Evolutionary conservation across 345 rosid genomes (phyloP).

Genomic region (Gossypium bickii): DNA sequence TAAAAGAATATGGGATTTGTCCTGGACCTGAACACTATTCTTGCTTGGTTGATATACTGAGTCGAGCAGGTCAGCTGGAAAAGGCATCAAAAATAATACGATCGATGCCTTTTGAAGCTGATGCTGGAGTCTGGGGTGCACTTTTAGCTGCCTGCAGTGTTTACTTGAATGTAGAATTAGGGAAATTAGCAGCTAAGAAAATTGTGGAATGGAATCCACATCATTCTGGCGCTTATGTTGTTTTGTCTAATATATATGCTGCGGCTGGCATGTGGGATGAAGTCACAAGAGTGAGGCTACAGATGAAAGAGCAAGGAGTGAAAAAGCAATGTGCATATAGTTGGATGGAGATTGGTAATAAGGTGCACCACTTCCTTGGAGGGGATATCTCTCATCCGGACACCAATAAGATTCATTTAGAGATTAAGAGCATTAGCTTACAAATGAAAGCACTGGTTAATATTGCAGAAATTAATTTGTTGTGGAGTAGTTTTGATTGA

Average conservation of each 20-base stretch:
- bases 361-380: constrained; percentile 27
- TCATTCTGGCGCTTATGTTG: constrained; percentile 24
- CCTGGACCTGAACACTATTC: constrained; percentile 27
- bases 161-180: constrained; percentile 28
- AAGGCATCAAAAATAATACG: constrained; percentile 24
- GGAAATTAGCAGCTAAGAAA: constrained; percentile 27
- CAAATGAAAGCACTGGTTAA: constrained; percentile 21
- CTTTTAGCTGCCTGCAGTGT: constrained; percentile 29
- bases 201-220: constrained; percentile 24
- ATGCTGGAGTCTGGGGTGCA: constrained; percentile 24
- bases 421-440: constrained; percentile 19
- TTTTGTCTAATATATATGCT: constrained; percentile 36
- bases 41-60: constrained; percentile 28
- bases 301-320: constrained; percentile 28
- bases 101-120: constrained; percentile 26
- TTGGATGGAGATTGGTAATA: constrained; percentile 32
- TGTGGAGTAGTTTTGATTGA: constrained; percentile 19
- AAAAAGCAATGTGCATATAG: constrained; percentile 30
- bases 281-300: constrained; percentile 24
- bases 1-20: constrained; percentile 16
- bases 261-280: constrained; percentile 31
- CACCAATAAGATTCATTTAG: constrained; percentile 18
- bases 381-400: constrained; percentile 32
- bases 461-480: constrained; percentile 13
- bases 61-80: constrained; percentile 35